Evolutionary conservation across 1,284 basidiomycete genomes (phyloP).

Genomic region (Psilocybe mexicana): DNA sequence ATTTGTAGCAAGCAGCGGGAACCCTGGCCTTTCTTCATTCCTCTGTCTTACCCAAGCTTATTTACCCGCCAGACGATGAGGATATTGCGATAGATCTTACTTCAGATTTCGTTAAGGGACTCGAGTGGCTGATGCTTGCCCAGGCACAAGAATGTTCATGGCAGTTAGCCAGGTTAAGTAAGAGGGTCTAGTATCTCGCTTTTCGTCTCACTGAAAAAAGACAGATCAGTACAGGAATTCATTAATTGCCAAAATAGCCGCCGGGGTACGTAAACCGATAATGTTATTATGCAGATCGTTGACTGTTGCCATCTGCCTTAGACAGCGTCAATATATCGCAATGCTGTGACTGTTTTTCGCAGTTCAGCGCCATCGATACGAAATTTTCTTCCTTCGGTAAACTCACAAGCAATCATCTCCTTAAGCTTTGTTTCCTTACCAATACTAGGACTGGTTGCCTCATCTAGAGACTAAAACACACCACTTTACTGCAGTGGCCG

Average conservation of each 20-base stretch:
- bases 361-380: conserved; percentile 48
- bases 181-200: conserved; percentile 21
- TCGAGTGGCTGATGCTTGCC: conserved; percentile 84
- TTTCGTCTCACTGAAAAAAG: conserved; percentile 6
- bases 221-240: conserved; percentile 81
- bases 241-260: conserved; percentile 84
- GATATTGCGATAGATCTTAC: conserved; percentile 67
- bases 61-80: conserved; percentile 52
- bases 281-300: not conserved
- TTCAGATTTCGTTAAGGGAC: conserved; percentile 56
- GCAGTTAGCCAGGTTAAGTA: conserved; percentile 89
- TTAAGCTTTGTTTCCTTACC: not conserved
- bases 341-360: conserved; percentile 52
- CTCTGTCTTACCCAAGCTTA: conserved; percentile 58
- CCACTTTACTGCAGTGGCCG: conserved; percentile 91
- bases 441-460: conserved; percentile 70
- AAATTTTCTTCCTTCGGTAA: conserved; percentile 55
- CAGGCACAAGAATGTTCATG: conserved; percentile 98
- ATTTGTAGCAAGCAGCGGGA: conserved; percentile 72
- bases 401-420: not conserved
- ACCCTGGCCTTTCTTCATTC: conserved; percentile 66
- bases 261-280: conserved; percentile 47
- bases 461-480: conserved; percentile 83
- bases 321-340: conserved; percentile 71
- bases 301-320: conserved; percentile 27